phyloP scores from a whole-genome alignment of 345 rosid genomes.

The Kernera saxatilis region DNA sequence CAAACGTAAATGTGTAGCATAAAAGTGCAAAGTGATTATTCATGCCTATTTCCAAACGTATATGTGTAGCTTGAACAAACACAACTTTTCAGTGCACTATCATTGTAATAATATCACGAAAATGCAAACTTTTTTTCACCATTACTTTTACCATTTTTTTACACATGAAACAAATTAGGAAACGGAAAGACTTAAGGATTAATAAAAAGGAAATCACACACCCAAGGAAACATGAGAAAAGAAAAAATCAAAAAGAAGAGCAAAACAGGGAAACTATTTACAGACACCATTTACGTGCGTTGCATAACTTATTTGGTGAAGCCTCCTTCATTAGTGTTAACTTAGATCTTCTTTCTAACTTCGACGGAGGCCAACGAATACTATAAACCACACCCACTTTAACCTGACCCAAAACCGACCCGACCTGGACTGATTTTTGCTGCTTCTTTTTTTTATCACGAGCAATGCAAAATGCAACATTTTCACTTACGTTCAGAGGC shows the following conservation, averaged over 20 bases:
- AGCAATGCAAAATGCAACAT: slow-evolving; percentile 9
- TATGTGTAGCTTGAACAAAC: background rate
- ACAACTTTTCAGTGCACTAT: background rate
- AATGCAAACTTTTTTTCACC: slow-evolving; percentile 14
- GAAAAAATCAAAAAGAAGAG: background rate
- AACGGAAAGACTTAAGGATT: background rate
- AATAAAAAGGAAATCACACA: slow-evolving; percentile 26
- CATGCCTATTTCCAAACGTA: background rate
- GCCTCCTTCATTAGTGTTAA: slow-evolving; percentile 21
- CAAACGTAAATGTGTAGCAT: background rate
- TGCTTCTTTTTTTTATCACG: background rate
- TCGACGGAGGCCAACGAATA: slow-evolving; percentile 32
- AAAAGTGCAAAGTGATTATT: background rate
- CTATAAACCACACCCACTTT: slow-evolving; percentile 29
- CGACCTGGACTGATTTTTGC: slow-evolving; percentile 4
- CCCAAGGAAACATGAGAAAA: slow-evolving; percentile 5
- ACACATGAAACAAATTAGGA: slow-evolving; percentile 30
- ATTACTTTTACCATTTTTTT: slow-evolving; percentile 26
- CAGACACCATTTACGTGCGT: slow-evolving; percentile 28
- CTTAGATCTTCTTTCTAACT: slow-evolving; percentile 12
- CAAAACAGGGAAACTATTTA: slow-evolving; percentile 27
- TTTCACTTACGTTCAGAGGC: background rate
- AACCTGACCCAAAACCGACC: slow-evolving; percentile 17
- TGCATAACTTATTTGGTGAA: slow-evolving; percentile 31
- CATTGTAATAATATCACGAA: background rate